Evolutionary conservation across 2,329 filamentous ascomycete species (phyloP), one percentile per base, ranked within the genome.

Genomic region (Alternaria sp.): DNA sequence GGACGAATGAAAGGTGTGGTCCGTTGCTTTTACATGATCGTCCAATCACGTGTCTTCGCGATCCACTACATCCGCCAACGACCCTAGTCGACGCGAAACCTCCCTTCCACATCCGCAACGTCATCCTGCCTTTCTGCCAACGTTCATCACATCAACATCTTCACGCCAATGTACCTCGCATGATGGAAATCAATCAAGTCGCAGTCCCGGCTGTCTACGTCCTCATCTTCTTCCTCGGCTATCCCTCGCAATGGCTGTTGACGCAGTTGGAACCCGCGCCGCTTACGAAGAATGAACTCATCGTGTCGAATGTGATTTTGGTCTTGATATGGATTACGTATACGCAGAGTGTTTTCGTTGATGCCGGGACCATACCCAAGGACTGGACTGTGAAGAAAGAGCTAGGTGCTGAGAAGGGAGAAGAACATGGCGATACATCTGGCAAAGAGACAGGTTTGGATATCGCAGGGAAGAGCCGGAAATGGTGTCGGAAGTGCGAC

Each of bases 401-500:
- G 40, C 17, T 60, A 21, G 56, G 21, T 21, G 45, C 32, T 2
- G 43, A 50, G 15, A 47, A 45, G 19, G 25, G 30, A 19, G 15
- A 57, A 4, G 49, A 17, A 11, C 36, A 59, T 23, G 49, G 11
- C 23, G 49, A 36, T 25, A 3, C 32, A 21, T 36, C 9, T n/a
- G 19, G n/a, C 28, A 59, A 15, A 49, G 44, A 53, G 30, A 25
- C 17, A 12, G 44, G 23, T 13, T n/a, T 13, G 19, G 58, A 32
- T 15, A 50, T 57, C 13, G 53, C 66, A 15, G 57, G 58, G n/a
- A 70, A 79, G 62, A 78, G 68, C 45, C 72, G 80, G 62, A 81
- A 83, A 63, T 95, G 91, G 91, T 96, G 93, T 81, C 87, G 86
- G 68, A 93, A 92, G 78, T 96, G 93, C 79, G 82, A 87, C 51